Conservation (phyloP, 306 rosid species). For the Pachyrhizus erosus region DNA sequence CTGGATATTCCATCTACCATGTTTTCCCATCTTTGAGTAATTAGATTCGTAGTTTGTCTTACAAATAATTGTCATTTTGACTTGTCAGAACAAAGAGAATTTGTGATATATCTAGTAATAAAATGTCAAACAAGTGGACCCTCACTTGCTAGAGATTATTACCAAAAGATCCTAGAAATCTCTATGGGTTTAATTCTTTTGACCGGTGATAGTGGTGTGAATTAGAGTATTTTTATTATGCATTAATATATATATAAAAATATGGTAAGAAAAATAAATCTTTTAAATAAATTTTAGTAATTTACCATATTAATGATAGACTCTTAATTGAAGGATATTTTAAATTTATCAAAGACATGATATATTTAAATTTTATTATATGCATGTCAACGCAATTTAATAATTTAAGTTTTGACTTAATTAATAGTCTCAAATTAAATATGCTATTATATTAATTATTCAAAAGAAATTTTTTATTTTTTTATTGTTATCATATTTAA, state of each 20-base stretch:
- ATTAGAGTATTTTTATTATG: background rate
- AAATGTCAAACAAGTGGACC: slow-evolving; percentile 50
- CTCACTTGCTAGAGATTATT: slow-evolving; percentile 35
- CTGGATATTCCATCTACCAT: slow-evolving; percentile 40
- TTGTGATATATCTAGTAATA: slow-evolving; percentile 42
- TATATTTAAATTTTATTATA: background rate
- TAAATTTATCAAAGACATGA: too few species aligned
- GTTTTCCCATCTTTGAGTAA: slow-evolving; percentile 33
- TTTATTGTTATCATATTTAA: too few species aligned
- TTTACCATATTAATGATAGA: too few species aligned
- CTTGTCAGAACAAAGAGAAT: slow-evolving; percentile 29
- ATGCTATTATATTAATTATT: too few species aligned
- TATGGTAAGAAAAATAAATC: too few species aligned
- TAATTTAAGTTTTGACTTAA: too few species aligned
- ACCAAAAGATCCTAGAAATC: slow-evolving; percentile 44
- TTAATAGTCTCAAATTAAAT: too few species aligned
- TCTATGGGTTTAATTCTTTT: slow-evolving; percentile 33
- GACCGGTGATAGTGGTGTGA: background rate
- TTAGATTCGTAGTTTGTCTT: background rate
- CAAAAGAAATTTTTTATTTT: too few species aligned
- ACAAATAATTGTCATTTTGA: slow-evolving; percentile 42
- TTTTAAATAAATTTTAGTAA: too few species aligned
- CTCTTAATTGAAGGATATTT: too few species aligned
- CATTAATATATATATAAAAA: background rate
- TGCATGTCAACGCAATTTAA: background rate